Evolutionary conservation across 2,329 filamentous ascomycete species (phyloP).

Genomic region (Trichocomaceae sp.): DNA sequence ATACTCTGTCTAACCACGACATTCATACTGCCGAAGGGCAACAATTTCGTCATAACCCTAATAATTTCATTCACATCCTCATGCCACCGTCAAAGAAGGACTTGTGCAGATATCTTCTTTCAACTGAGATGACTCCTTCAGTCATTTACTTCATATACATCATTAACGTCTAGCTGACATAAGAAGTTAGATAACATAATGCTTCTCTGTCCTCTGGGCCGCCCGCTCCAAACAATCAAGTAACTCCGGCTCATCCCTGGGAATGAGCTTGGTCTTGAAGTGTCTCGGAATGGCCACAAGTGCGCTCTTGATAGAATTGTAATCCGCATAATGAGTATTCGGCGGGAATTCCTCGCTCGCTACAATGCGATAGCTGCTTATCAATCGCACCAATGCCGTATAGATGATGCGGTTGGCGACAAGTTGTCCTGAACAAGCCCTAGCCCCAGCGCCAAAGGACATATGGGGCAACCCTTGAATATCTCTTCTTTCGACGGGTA

Average conservation of each 20-base stretch:
- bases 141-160: no score
- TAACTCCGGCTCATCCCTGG: conserved; percentile 39
- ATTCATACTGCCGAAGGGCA: no score
- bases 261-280: conserved; percentile 53
- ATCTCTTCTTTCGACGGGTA: conserved; percentile 40
- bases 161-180: no score
- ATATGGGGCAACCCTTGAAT: conserved; percentile 48
- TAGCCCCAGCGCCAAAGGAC: conserved; percentile 52
- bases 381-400: conserved; percentile 47
- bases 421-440: conserved; percentile 53
- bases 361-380: conserved; percentile 45
- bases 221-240: conserved; percentile 32
- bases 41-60: no score
- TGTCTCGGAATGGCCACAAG: conserved; percentile 54
- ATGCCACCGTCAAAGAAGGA: no score
- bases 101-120: no score
- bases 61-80: no score
- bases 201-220: conserved; percentile 33
- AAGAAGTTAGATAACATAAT: conserved; percentile 31
- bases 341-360: conserved; percentile 47
- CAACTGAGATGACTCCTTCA: no score
- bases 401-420: conserved; percentile 54
- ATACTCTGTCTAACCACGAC: no score
- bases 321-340: conserved; percentile 57
- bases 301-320: conserved; percentile 55